These are phyloP conservation scores for Podaxis mareebaensis DNA, from an alignment of 768 basidiomycete genomes.

Conservation along the genomic window DNA sequence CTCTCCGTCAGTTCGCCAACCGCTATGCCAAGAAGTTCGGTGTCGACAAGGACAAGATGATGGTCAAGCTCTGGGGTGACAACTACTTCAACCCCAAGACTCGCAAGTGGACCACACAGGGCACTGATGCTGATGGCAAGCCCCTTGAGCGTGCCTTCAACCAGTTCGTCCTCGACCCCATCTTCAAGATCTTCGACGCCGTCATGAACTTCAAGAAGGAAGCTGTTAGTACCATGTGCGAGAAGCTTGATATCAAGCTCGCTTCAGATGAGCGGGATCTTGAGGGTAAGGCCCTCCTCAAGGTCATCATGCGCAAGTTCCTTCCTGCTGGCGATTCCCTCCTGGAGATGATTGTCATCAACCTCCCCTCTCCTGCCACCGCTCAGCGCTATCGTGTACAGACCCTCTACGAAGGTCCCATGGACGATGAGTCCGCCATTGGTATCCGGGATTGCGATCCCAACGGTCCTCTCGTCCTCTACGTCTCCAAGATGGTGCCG, in stretches of 20 bases:
- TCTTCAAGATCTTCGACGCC: constrained; percentile 97
- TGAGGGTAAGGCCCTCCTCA: constrained; percentile 94
- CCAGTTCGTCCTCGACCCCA: constrained; percentile 97
- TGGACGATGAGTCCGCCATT: constrained; percentile 99
- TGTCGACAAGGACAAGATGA: constrained; percentile 99
- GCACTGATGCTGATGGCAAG: constrained; percentile 77
- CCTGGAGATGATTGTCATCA: constrained; percentile 99
- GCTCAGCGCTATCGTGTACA: constrained; percentile 99
- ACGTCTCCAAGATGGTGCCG: constrained; percentile 99
- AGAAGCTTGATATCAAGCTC: constrained; percentile 95
- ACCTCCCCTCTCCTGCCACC: constrained; percentile 95
- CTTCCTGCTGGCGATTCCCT: constrained; percentile 98
- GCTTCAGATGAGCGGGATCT: constrained; percentile 86
- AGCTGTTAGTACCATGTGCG: constrained; percentile 75
- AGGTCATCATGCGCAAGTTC: constrained; percentile 99
- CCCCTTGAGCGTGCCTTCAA: constrained; percentile 98
- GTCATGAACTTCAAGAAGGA: constrained; percentile 99
- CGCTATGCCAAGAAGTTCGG: constrained; percentile 99
- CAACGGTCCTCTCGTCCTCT: constrained; percentile 93
- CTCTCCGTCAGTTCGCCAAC: constrained; percentile 93
- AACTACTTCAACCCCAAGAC: constrained; percentile 99
- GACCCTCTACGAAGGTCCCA: constrained; percentile 99
- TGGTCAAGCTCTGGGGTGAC: constrained; percentile 97
- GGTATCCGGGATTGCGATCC: constrained; percentile 98
- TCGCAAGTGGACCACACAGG: constrained; percentile 91